A percentile compares a stretch with the other conserved stretches of the same genome.
Conservation (phyloP, 306 rosid species). For the Delonix regia region DNA sequence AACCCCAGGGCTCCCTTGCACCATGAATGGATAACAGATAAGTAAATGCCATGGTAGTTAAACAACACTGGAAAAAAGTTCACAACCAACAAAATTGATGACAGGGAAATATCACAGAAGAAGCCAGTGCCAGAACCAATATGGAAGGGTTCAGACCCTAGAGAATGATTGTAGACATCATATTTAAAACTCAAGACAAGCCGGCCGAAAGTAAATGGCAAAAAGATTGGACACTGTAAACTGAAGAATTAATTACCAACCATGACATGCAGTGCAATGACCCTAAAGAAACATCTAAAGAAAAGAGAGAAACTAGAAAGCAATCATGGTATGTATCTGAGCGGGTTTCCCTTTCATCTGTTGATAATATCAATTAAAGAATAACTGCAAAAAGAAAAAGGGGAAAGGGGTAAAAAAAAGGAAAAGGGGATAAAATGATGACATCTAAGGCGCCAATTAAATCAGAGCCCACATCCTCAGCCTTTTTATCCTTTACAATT, state of each 20-base stretch:
- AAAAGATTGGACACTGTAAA: constrained; percentile 11
- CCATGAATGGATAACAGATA: constrained; percentile 33
- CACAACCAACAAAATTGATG: constrained; percentile 17
- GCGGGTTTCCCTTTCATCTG: constrained; percentile 32
- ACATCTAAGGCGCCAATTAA: constrained; percentile 45
- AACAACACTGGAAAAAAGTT: constrained; percentile 25
- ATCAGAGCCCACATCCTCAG: constrained; percentile 50
- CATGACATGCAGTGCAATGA: constrained; percentile 34
- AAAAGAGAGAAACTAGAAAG: background rate
- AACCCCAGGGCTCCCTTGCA: constrained; percentile 62
- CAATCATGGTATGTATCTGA: constrained; percentile 16
- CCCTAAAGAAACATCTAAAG: background rate
- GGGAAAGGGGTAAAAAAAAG: constrained; percentile 1
- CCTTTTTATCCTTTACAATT: constrained; percentile 29
- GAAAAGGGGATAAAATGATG: constrained; percentile 40
- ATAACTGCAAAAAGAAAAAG: constrained; percentile 21
- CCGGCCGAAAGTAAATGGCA: background rate
- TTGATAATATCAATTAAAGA: constrained; percentile 20
- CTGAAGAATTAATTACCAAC: constrained; percentile 19
- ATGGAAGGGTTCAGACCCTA: constrained; percentile 22
- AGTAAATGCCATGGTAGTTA: constrained; percentile 12
- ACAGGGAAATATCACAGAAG: constrained; percentile 2
- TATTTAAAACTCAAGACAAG: constrained; percentile 15
- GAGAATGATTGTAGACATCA: constrained; percentile 27
- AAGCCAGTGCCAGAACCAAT: constrained; percentile 30